Percentiles rank a stretch among this genome's conserved stretches.
Conservation (phyloP, 169 alveolate genomes). For the Plasmodium reichenowi region DNA sequence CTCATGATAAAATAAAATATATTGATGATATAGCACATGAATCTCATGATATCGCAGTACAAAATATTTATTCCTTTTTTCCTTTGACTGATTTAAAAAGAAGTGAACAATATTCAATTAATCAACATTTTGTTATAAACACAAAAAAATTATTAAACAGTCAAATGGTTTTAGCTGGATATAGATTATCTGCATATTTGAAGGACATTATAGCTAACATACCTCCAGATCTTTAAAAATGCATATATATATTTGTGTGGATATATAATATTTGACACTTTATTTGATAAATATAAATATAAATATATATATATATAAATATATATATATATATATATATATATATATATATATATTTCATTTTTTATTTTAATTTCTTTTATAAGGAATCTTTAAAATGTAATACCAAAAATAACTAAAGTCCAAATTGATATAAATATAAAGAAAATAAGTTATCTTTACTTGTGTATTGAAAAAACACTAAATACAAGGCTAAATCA, state of each 20-base stretch:
- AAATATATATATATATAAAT: too few species aligned
- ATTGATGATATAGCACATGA: constrained; percentile 29
- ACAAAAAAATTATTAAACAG: constrained; percentile 15
- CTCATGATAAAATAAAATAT: constrained; percentile 20
- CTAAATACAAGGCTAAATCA: too few species aligned
- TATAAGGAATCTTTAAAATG: too few species aligned
- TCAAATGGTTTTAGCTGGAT: constrained; percentile 45
- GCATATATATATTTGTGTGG: neutral
- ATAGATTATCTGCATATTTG: constrained; percentile 31
- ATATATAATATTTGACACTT: too few species aligned
- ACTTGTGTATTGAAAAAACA: too few species aligned
- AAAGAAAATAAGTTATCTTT: too few species aligned
- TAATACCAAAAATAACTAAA: too few species aligned
- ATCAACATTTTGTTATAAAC: constrained; percentile 6
- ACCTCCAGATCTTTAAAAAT: constrained; percentile 34
- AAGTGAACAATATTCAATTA: neutral
- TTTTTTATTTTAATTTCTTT: too few species aligned
- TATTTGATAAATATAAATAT: too few species aligned
- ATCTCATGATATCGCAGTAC: constrained; percentile 27
- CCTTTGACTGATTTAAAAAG: neutral
- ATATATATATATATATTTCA: too few species aligned
- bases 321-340: too few species aligned
- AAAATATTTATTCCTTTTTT: constrained; percentile 12
- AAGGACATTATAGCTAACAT: constrained; percentile 31
- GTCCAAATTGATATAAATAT: too few species aligned